Percentiles rank a stretch among this genome's conserved stretches.
phyloP scores from a whole-genome alignment of 139 green algal genomes.

The Pseudopediastrum boryanum region DNA sequence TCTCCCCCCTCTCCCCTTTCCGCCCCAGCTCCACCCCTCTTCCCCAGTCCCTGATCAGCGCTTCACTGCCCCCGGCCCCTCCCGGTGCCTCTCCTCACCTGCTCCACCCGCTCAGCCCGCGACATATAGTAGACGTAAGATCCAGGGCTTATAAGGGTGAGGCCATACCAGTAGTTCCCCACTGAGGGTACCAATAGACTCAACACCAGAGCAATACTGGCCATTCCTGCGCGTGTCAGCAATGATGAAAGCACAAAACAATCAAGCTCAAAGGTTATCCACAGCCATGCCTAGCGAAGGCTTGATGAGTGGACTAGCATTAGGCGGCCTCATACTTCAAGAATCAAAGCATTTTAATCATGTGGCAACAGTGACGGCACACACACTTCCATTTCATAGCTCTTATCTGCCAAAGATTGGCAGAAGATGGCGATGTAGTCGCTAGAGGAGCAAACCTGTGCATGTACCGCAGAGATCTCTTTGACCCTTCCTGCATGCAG shows the following conservation, averaged over 20 bases:
- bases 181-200: constrained; percentile 64
- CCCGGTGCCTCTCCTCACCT: constrained; percentile 48
- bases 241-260: constrained; percentile 17
- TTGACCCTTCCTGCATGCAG: no score
- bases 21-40: no score
- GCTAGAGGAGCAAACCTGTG: no score
- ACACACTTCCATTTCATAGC: no score
- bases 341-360: no score
- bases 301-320: no score
- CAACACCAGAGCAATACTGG: constrained; percentile 81
- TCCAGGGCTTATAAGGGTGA: constrained; percentile 74
- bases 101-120: constrained; percentile 70
- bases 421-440: neutral
- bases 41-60: neutral
- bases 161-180: constrained; percentile 85
- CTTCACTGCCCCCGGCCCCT: neutral
- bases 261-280: neutral
- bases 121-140: constrained; percentile 85
- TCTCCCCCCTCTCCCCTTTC: no score
- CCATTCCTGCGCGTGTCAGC: constrained; percentile 58
- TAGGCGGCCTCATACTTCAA: no score
- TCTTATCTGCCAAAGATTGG: no score
- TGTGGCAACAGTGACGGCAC: no score
- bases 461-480: no score
- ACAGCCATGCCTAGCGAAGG: no score